These are phyloP conservation scores for Trypanosoma scelopori DNA, from an alignment of 208 protist genomes.

Conservation along the genomic window DNA sequence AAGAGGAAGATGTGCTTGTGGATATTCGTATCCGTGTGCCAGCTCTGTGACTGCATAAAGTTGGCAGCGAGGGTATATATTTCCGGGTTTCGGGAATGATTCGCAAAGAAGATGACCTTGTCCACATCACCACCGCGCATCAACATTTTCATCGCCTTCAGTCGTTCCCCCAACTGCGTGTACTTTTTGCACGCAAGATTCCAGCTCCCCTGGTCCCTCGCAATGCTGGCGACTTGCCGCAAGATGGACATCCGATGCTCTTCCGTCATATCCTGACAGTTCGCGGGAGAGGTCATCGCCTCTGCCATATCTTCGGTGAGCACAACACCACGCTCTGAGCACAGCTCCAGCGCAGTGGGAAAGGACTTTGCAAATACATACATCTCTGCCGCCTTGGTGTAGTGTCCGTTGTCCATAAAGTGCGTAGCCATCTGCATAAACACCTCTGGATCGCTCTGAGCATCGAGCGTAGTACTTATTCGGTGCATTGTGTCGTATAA, in stretches of 20 bases:
- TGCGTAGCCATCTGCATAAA: conserved; percentile 91
- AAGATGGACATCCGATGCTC: conserved; percentile 63
- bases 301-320: conserved; percentile 94
- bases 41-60: conserved; percentile 96
- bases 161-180: conserved; percentile 93
- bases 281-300: conserved; percentile 79
- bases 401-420: conserved; percentile 84
- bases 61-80: conserved; percentile 97
- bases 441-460: conserved; percentile 78
- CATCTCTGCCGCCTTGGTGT: conserved; percentile 93
- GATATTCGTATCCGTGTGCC: conserved; percentile 91
- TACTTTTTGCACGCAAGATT: conserved; percentile 93
- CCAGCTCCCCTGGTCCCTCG: conserved; percentile 91
- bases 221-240: conserved; percentile 76
- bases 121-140: conserved; percentile 95
- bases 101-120: conserved; percentile 97
- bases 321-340: conserved; percentile 71
- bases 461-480: conserved; percentile 91
- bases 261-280: conserved; percentile 21
- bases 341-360: conserved; percentile 84
- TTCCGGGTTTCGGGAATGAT: conserved; percentile 92
- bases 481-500: conserved; percentile 92
- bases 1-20: conserved; percentile 96
- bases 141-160: conserved; percentile 97
- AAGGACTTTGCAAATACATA: conserved; percentile 89